Conservation (phyloP, 192 early-diverging fungal species). For the Paraglomus occultum region DNA sequence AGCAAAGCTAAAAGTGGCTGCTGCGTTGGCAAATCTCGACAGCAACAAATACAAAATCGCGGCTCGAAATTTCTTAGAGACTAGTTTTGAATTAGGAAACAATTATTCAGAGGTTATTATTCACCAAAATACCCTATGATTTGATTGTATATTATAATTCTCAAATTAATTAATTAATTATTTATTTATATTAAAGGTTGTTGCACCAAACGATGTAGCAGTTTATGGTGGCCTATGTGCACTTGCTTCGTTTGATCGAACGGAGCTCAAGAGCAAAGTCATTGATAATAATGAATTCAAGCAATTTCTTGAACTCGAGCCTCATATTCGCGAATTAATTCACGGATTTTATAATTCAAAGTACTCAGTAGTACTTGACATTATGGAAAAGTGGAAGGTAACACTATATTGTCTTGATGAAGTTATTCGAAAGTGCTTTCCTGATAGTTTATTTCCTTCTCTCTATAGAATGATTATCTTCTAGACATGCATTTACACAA, state of each 20-base stretch:
- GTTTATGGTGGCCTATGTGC: conserved; percentile 78
- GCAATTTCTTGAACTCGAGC: conserved; percentile 80
- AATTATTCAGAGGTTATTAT: conserved; percentile 44
- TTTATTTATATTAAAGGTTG: conserved; percentile 42
- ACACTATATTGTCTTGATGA: not conserved
- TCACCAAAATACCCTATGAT: not conserved
- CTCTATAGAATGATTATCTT: conserved; percentile 43
- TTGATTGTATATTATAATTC: too few relatives aligned
- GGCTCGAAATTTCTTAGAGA: conserved; percentile 59
- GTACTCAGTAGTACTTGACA: conserved; percentile 64
- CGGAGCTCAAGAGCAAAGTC: conserved; percentile 66
- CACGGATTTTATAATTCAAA: conserved; percentile 73
- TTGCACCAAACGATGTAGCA: conserved; percentile 81
- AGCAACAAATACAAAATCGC: conserved; percentile 59
- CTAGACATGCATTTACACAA: conserved; percentile 73
- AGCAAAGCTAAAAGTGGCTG: conserved; percentile 61
- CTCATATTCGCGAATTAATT: conserved; percentile 70
- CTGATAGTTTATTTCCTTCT: not conserved
- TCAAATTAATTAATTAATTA: not conserved
- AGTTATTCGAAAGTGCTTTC: too few relatives aligned
- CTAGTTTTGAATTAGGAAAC: conserved; percentile 46
- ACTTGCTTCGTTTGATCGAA: conserved; percentile 70
- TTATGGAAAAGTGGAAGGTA: conserved; percentile 70
- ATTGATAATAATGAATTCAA: conserved; percentile 74
- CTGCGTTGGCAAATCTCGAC: conserved; percentile 64